Evolutionary conservation across 2,329 filamentous ascomycete species (phyloP).

Genomic region (Leptographium lundbergii): DNA sequence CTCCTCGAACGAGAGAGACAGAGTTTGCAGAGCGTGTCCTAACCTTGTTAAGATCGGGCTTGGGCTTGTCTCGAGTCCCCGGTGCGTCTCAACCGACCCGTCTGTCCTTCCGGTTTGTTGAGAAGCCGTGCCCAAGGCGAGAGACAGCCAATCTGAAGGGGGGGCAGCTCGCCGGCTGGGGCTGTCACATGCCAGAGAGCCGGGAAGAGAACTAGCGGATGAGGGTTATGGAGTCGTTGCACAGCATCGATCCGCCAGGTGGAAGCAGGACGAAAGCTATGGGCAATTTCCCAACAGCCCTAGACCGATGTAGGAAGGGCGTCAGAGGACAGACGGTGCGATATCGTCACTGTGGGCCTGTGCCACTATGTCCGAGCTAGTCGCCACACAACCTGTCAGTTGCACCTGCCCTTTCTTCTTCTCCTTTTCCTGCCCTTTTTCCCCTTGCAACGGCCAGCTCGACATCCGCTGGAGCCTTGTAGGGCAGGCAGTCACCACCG

Average conservation of each 20-base stretch:
- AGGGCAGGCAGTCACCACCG: neutral
- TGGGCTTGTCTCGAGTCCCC: neutral
- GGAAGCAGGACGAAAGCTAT: neutral
- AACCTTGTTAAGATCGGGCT: neutral
- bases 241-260: neutral
- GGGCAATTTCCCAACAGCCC: constrained; percentile 4
- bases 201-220: neutral
- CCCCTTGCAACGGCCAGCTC: neutral
- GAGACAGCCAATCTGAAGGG: neutral
- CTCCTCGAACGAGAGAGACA: neutral
- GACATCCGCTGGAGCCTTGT: neutral
- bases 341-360: neutral
- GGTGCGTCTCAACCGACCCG: neutral
- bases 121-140: neutral
- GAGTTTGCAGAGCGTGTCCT: neutral
- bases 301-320: neutral
- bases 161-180: constrained; percentile 3
- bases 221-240: neutral
- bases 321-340: neutral
- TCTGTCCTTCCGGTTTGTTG: constrained; percentile 6
- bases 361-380: neutral
- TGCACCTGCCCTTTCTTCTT: neutral
- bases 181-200: constrained; percentile 10
- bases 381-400: neutral
- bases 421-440: neutral